Base-by-base conservation (phyloP, 495 filamentous ascomycete genomes). In the Podospora appendiculata region DNA sequence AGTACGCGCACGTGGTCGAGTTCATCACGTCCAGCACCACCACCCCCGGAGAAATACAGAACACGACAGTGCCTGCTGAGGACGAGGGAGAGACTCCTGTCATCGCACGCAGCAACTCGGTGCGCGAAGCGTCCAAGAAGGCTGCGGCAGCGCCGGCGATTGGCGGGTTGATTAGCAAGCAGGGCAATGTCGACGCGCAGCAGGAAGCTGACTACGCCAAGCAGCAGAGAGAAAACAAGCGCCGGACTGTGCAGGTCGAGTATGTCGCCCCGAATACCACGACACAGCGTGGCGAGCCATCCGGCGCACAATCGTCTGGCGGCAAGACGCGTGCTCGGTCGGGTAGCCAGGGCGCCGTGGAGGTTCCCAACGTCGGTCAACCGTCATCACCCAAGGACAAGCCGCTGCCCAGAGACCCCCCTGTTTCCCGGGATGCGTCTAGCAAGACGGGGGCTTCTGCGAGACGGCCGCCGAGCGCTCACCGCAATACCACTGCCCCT, bases 11-110 rank as follows among this genome's bases (percentile, higher is more conserved):
- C 66, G 85, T 97, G 41, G 93, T 98, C 36, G 89, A 88, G 58
- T 89, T 95, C 63, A 94, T 98, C 55, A 97, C 94, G 16, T 96
- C 91, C 68, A 91, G 83, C 65, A 93, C 90, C 8, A 96, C 90
- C 12, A 90, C 87, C 32, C 82, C 86, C 25, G 81, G 79, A 38
- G 93, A 98, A 55, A 93, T 95, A 58, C 81, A 88, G 47, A 87
- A 87, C 58, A 83, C 89, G 3, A 89, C 90, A 3, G 79, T 91
- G 8, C 72, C 79, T 5, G 65, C 82, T 17, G 86, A 86, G 73
- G 85, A 79, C 66, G 65, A 53, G 36, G 58, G 75, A 46, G 87
- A 91, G 57, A 70, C 73, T n/a, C 83, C 86, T 1, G 53, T 71
- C 42, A 79, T 96, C 43, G 81, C 77, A 16, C 85, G 94, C 52